phyloP scores from a whole-genome alignment of 2,329 filamentous ascomycete species.

The Aspergillus sp. region DNA sequence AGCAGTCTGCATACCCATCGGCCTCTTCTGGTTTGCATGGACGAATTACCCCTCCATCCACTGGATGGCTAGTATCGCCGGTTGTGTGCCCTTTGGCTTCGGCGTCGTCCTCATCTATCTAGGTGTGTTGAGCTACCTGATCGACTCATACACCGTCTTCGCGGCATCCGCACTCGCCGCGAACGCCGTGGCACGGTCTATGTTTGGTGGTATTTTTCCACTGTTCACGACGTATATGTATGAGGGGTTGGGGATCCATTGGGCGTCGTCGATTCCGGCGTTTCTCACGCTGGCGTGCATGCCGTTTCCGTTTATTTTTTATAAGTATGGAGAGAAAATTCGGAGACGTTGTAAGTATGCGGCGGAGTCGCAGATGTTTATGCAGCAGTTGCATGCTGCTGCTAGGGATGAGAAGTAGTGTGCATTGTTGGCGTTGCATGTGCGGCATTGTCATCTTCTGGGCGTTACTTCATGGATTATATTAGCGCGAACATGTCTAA shows the following conservation, averaged over 20 bases:
- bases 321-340: slow-evolving; percentile 15
- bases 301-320: slow-evolving; percentile 22
- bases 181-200: slow-evolving; percentile 19
- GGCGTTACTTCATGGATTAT: neutral
- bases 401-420: neutral
- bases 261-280: slow-evolving; percentile 19
- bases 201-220: slow-evolving; percentile 21
- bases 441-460: neutral
- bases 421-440: neutral
- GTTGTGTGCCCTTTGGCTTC: slow-evolving; percentile 20
- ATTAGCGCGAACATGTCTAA: neutral
- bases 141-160: slow-evolving; percentile 22
- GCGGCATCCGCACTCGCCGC: slow-evolving; percentile 20
- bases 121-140: slow-evolving; percentile 21
- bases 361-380: neutral
- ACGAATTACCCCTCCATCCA: slow-evolving; percentile 22
- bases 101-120: slow-evolving; percentile 21
- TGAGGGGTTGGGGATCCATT: slow-evolving; percentile 19
- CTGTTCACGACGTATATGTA: slow-evolving; percentile 23
- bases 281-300: slow-evolving; percentile 20
- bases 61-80: slow-evolving; percentile 18
- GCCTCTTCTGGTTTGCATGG: slow-evolving; percentile 30
- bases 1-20: slow-evolving; percentile 18
- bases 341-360: neutral
- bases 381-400: neutral